A percentile compares a stretch with the other conserved stretches of the same genome.
Conservation (phyloP, 257 asterid species). For the Solanum boliviense region DNA sequence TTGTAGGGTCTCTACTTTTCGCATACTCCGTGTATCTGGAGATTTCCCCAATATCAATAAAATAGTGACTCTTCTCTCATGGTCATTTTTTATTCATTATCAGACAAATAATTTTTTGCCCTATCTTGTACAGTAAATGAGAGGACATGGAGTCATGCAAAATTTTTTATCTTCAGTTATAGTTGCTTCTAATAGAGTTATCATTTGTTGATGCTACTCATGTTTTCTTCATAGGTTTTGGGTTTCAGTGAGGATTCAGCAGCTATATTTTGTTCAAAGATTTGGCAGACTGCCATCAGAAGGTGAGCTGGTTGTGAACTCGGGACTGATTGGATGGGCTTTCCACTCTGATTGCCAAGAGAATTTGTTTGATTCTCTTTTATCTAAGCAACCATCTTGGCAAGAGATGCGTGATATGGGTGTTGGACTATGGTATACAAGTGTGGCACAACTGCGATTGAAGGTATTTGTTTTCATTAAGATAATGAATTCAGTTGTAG, state of each 20-base stretch:
- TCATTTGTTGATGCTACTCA: background rate
- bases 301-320: conserved; percentile 56
- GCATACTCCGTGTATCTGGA: background rate
- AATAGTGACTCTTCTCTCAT: background rate
- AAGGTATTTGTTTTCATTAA: conserved; percentile 44
- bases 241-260: conserved; percentile 75
- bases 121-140: background rate
- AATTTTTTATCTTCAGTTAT: background rate
- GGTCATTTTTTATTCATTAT: background rate
- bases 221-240: conserved; percentile 64
- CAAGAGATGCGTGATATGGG: conserved; percentile 87
- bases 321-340: conserved; percentile 80
- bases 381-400: conserved; percentile 82
- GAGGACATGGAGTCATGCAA: background rate
- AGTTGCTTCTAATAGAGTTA: background rate
- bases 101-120: background rate
- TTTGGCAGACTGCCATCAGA: conserved; percentile 41
- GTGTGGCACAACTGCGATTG: conserved; percentile 51
- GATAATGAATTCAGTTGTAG: background rate
- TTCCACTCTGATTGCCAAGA: conserved; percentile 95
- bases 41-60: background rate
- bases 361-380: conserved; percentile 65
- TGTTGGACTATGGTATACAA: conserved; percentile 89
- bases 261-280: conserved; percentile 48
- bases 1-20: background rate